phyloP scores from a whole-genome alignment of 805 yeast species.

The Hanseniaspora thailandica region DNA sequence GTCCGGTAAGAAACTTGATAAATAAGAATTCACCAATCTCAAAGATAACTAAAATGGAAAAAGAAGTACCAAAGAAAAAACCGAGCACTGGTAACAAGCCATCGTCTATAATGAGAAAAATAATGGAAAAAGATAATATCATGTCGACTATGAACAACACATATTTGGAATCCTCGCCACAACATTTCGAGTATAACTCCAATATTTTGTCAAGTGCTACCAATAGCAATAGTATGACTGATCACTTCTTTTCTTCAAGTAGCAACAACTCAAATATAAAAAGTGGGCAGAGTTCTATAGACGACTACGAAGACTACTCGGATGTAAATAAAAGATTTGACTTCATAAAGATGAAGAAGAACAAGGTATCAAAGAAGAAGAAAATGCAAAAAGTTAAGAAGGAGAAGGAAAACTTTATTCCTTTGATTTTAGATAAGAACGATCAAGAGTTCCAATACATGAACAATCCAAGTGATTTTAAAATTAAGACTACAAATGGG shows the following conservation, averaged over 20 bases:
- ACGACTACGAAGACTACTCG: constrained; percentile 3
- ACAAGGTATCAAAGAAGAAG: not conserved
- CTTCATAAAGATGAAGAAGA: constrained; percentile 4
- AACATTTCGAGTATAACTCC: not conserved
- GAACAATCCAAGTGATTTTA: not conserved
- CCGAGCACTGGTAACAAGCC: not conserved
- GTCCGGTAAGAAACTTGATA: not conserved
- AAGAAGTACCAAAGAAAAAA: constrained; percentile 1
- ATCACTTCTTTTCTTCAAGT: not conserved
- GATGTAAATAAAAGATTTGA: constrained; percentile 12
- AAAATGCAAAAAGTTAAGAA: constrained; percentile 2
- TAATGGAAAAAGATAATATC: constrained; percentile 12
- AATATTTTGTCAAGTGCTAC: not conserved
- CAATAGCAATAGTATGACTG: not conserved
- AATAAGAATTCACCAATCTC: constrained; percentile 7
- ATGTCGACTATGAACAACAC: not conserved
- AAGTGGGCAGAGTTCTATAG: not conserved
- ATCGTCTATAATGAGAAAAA: constrained; percentile 13
- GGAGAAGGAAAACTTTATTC: constrained; percentile 12
- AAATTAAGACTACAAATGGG: constrained; percentile 1
- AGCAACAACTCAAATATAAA: constrained; percentile 2
- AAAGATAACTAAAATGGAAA: not conserved
- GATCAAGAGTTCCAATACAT: not conserved
- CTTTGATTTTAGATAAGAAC: not conserved
- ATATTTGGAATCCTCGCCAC: not conserved